Evolutionary conservation across 2,329 filamentous ascomycete species (phyloP).

Genomic region (Beauveria sp.): DNA sequence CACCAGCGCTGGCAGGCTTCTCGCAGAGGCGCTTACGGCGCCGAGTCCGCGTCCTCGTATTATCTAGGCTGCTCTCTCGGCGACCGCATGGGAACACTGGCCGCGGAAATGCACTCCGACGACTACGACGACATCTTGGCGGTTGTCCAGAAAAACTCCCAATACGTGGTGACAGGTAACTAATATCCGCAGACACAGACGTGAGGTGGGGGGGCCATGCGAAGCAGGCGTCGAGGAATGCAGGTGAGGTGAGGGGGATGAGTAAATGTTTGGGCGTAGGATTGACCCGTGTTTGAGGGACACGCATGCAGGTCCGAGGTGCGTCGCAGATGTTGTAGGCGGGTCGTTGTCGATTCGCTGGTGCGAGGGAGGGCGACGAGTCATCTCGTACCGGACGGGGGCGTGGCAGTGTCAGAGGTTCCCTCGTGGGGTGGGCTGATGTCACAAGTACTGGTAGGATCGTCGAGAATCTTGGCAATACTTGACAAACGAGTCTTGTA

Average conservation of each 20-base stretch:
- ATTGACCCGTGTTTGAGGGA: too few species aligned
- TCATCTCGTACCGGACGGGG: not conserved
- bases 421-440: too few species aligned
- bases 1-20: too few species aligned
- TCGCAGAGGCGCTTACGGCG: constrained; percentile 26
- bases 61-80: constrained; percentile 53
- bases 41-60: constrained; percentile 35
- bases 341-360: too few species aligned
- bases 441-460: too few species aligned
- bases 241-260: not conserved
- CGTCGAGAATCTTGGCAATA: too few species aligned
- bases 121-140: constrained; percentile 53
- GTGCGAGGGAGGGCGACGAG: not conserved
- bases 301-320: too few species aligned
- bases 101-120: constrained; percentile 43
- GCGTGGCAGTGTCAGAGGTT: not conserved
- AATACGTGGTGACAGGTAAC: not conserved
- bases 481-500: too few species aligned
- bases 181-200: not conserved
- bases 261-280: too few species aligned
- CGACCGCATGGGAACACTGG: constrained; percentile 49
- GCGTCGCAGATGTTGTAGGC: too few species aligned
- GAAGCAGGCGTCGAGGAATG: not conserved
- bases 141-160: constrained; percentile 12
- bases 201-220: not conserved